Base-by-base conservation (phyloP, 768 basidiomycete genomes). In the Xerocomellus chrysenteron region DNA sequence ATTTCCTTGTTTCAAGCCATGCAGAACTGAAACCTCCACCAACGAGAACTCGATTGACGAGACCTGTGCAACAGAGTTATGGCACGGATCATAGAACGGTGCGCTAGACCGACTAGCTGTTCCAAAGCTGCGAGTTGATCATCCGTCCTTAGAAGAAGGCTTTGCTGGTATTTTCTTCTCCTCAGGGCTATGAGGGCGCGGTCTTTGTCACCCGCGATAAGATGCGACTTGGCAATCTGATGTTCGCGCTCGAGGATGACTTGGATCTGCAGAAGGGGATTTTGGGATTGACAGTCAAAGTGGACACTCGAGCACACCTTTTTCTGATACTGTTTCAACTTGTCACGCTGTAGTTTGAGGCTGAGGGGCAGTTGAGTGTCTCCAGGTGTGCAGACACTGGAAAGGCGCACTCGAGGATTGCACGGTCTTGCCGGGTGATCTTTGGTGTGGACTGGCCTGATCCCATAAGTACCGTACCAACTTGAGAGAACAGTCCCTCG, bases 1-100 rank as follows among this genome's bases (percentile, higher is more conserved):
- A 63, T 90, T 98, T 2, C 97, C 97, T 74, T 94, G 93, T 70
- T 92, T 84, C 43, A 99, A 75, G 9, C 96, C 97, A 69, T 93
- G 92, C 35, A 98, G 67, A 11, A 99, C 91, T 3, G 94, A 94
- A 44, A 91, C 85, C 72, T 98, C 92, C 21, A 98, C 86, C 47
- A 95, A 79, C 8, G 97, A 94, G 76, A 97, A 98, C 71, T 99
- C 97, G 65, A 99, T 97, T 0, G 89, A 91, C 4, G 93, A 91
- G 26, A 98, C 94, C 96, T 99, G 47, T 42, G 2, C 3, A 52
- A 52, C 32, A 32, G 24, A n/a, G 17, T 57, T 30, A 53, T 12
- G 30, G 52, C 19, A 39, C 16, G 30, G 33, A 14, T 19, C 30
- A 39, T 11, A 19, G 60, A 52, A 47, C 6, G 47, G 51, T 44